phyloP scores from a whole-genome alignment of 2,329 filamentous ascomycete genomes.

The Emergomyces pasteurianus region DNA sequence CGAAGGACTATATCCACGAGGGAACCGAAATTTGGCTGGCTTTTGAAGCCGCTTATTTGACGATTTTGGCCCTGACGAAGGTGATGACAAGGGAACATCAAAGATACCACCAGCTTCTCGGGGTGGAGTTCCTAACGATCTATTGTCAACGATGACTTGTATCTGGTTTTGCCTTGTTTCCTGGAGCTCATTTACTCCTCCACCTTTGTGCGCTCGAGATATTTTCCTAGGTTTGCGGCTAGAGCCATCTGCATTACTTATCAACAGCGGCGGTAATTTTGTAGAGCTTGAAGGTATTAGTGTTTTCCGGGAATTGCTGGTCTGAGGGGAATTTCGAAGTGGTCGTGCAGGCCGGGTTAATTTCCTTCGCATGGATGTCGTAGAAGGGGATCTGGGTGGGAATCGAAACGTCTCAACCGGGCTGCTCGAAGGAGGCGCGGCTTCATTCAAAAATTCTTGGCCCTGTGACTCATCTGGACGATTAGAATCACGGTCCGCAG shows the following conservation, averaged over 20 bases:
- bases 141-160: conserved; percentile 19
- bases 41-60: conserved; percentile 13
- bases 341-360: neutral
- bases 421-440: conserved; percentile 22
- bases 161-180: conserved; percentile 7
- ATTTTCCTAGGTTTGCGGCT: conserved; percentile 27
- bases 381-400: conserved; percentile 17
- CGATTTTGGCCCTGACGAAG: conserved; percentile 24
- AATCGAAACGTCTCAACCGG: conserved; percentile 20
- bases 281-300: neutral
- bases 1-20: conserved; percentile 22
- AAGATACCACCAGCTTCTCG: conserved; percentile 13
- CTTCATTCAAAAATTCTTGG: conserved; percentile 22
- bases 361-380: neutral
- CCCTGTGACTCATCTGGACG: conserved; percentile 19
- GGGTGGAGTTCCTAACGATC: conserved; percentile 7
- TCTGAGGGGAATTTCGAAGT: neutral
- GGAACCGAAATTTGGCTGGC: conserved; percentile 25
- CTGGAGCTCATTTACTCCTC: neutral
- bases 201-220: conserved; percentile 11
- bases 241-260: conserved; percentile 7
- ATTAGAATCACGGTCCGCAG: conserved; percentile 5
- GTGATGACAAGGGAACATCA: conserved; percentile 30
- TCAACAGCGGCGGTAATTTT: neutral
- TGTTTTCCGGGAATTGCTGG: neutral